Percentiles rank a stretch among this genome's conserved stretches.
Evolutionary conservation across 805 yeast species (phyloP).

Genomic region (Candida loeiensis): DNA sequence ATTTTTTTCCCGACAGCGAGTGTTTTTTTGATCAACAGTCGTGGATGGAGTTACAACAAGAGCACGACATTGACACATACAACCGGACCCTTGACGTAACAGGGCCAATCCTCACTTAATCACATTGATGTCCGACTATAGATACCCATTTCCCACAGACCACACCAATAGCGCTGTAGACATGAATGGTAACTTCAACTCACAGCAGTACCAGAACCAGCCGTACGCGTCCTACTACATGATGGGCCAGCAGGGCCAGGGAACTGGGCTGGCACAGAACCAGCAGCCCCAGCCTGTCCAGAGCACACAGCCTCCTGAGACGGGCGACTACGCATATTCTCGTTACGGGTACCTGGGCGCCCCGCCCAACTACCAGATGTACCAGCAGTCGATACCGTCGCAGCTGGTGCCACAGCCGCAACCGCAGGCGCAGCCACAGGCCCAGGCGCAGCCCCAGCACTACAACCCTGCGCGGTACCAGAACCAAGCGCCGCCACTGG

Average conservation of each 20-base stretch:
- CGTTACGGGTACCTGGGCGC: constrained; percentile 31
- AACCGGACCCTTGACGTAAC: neutral
- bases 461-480: constrained; percentile 14
- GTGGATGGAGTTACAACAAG: constrained; percentile 2
- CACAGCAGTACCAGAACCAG: constrained; percentile 12
- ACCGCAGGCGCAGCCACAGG: constrained; percentile 10
- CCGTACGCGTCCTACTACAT: constrained; percentile 13
- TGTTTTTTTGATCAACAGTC: constrained; percentile 4
- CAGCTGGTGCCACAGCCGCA: constrained; percentile 5
- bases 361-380: constrained; percentile 19
- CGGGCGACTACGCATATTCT: constrained; percentile 9
- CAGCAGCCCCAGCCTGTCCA: constrained; percentile 1
- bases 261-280: constrained; percentile 1
- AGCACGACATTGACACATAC: constrained; percentile 1
- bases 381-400: constrained; percentile 19
- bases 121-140: constrained; percentile 3
- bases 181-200: constrained; percentile 12
- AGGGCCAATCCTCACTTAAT: neutral
- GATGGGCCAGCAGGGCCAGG: constrained; percentile 3
- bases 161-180: constrained; percentile 3
- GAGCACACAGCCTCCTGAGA: constrained; percentile 5
- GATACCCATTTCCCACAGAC: constrained; percentile 1
- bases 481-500: constrained; percentile 11
- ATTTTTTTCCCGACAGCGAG: constrained; percentile 3
- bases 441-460: constrained; percentile 26